A percentile compares a stretch with the other conserved stretches of the same genome.
These are phyloP conservation scores for Aspergillus piperis DNA, from an alignment of 2,329 filamentous ascomycete species.

Conservation along the genomic window DNA sequence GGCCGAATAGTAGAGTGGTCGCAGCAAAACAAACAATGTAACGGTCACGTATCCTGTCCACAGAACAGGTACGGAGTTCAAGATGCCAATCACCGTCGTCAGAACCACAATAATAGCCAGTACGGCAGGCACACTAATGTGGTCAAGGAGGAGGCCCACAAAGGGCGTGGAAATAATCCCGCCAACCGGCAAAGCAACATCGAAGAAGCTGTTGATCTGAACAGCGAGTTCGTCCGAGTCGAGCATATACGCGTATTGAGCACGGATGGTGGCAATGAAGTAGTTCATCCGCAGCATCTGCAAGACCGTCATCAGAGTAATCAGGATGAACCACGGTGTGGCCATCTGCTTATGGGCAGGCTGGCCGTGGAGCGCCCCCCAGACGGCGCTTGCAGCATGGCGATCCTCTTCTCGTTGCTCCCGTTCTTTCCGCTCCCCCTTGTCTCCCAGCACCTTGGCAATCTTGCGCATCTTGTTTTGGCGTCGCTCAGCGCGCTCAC, in stretches of 20 bases:
- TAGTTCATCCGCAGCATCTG: conserved; percentile 87
- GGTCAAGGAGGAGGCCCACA: conserved; percentile 78
- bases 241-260: conserved; percentile 80
- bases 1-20: conserved; percentile 87
- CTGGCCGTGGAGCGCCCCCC: conserved; percentile 77
- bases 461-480: conserved; percentile 68
- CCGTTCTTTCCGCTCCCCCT: conserved; percentile 62
- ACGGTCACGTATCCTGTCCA: conserved; percentile 72
- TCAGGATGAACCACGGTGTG: conserved; percentile 84
- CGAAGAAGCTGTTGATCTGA: conserved; percentile 79
- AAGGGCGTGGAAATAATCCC: conserved; percentile 81
- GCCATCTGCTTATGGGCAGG: conserved; percentile 70
- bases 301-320: conserved; percentile 76
- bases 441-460: conserved; percentile 68
- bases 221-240: conserved; percentile 62
- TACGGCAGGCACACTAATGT: conserved; percentile 70
- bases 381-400: conserved; percentile 72
- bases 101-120: conserved; percentile 69
- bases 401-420: conserved; percentile 64
- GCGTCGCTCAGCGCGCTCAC: conserved; percentile 60
- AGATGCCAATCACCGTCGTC: conserved; percentile 72
- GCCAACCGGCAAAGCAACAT: conserved; percentile 76
- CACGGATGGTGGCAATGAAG: conserved; percentile 82
- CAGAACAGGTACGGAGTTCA: conserved; percentile 71
- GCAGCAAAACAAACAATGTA: conserved; percentile 78